These are phyloP conservation scores for Rhodamnia rubescens DNA, from an alignment of 345 rosid species.

Conservation along the genomic window DNA sequence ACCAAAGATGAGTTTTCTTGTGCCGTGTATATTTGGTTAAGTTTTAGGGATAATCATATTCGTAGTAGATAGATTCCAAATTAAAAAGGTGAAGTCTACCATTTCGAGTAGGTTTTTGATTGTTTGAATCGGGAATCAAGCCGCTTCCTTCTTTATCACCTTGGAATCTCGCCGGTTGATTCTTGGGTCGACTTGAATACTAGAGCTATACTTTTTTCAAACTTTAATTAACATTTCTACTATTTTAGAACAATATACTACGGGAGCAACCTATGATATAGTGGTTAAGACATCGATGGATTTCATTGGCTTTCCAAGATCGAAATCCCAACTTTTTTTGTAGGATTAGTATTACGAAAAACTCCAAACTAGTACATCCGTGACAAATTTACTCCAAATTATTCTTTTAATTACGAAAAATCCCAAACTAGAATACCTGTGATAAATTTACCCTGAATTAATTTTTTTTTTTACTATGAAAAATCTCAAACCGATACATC, in stretches of 20 bases:
- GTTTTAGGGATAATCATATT: too few relatives aligned
- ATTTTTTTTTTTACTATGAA: too few relatives aligned
- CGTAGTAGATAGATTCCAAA: too few relatives aligned
- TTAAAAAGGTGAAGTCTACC: not conserved
- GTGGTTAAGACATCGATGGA: not conserved
- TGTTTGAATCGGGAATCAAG: not conserved
- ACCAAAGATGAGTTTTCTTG: not conserved
- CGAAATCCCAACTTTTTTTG: not conserved
- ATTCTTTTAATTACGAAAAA: too few relatives aligned
- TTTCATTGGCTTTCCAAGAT: not conserved
- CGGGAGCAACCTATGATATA: not conserved
- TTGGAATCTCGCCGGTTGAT: not conserved
- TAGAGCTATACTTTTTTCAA: not conserved
- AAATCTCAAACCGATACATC: too few relatives aligned
- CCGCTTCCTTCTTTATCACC: accelerated
- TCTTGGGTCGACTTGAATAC: not conserved
- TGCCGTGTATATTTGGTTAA: not conserved
- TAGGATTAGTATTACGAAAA: too few relatives aligned
- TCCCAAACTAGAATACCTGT: too few relatives aligned
- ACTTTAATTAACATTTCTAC: too few relatives aligned
- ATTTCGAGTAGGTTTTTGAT: not conserved
- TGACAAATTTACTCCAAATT: too few relatives aligned
- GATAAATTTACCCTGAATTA: too few relatives aligned
- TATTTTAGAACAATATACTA: not conserved
- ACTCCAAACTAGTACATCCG: too few relatives aligned